A percentile compares a stretch with the other conserved stretches of the same genome.
Evolutionary conservation across 805 yeast genomes (phyloP).

Genomic region (Teunomyces kruisii): DNA sequence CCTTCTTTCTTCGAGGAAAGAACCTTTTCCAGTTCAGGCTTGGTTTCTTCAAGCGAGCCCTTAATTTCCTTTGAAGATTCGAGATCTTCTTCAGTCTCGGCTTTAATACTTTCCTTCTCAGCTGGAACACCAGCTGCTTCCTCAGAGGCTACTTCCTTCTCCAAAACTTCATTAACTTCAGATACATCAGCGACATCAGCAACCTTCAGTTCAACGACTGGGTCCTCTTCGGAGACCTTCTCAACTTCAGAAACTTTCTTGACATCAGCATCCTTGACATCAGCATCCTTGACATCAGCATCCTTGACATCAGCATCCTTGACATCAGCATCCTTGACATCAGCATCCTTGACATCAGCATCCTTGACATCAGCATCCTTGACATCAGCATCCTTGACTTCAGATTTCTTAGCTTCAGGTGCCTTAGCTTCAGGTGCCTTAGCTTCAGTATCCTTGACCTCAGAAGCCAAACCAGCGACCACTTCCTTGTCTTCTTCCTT

Average conservation of each 20-base stretch:
- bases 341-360: too few relatives aligned
- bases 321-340: background rate
- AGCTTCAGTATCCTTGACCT: background rate
- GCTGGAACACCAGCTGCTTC: background rate
- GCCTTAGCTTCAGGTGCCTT: background rate
- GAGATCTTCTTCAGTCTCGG: background rate
- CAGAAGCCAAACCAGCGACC: too few relatives aligned
- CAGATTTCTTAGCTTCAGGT: background rate
- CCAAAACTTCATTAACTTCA: background rate
- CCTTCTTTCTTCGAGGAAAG: background rate
- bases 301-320: background rate
- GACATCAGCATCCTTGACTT: background rate
- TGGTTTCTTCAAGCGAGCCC: background rate
- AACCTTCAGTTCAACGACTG: background rate
- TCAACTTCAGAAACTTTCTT: background rate
- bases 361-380: constrained; percentile 1
- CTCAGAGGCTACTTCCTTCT: background rate
- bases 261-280: background rate
- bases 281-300: background rate
- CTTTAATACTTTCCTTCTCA: background rate
- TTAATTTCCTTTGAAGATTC: background rate
- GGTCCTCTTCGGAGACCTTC: too few relatives aligned
- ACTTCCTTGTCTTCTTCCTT: too few relatives aligned
- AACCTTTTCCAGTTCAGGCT: background rate
- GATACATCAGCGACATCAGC: background rate